A percentile compares a stretch with the other conserved stretches of the same genome.
Conservation (phyloP, 1,284 basidiomycete species). For the Amylostereum chailletii region DNA sequence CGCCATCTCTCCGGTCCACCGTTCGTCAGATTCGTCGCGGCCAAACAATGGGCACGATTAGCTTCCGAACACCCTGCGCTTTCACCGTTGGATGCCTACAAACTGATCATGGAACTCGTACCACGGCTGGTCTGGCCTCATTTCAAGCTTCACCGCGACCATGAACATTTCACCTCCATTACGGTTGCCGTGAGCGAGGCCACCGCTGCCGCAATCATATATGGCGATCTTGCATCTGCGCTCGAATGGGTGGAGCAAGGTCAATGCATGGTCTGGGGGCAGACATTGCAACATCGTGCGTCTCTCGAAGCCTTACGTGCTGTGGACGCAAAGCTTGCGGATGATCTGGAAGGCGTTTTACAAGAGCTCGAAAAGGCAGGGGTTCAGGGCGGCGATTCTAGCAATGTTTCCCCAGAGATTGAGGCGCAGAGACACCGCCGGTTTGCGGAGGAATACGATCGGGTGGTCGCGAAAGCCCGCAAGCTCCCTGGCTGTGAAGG, state of each 20-base stretch:
- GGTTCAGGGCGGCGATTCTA: too few species aligned
- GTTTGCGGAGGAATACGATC: conserved; percentile 1
- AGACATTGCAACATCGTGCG: neutral
- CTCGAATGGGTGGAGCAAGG: neutral
- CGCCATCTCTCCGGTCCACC: neutral
- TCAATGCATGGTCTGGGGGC: neutral
- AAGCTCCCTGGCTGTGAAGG: conserved; percentile 3
- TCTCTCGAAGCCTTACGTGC: neutral
- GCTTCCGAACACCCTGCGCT: too few species aligned
- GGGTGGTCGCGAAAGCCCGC: conserved; percentile 1
- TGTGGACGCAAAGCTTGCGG: too few species aligned
- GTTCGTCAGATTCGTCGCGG: neutral
- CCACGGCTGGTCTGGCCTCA: too few species aligned
- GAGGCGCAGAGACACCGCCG: neutral
- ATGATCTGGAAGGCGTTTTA: too few species aligned
- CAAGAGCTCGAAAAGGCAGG: too few species aligned
- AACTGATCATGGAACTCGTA: too few species aligned
- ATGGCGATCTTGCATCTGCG: neutral
- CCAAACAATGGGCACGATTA: too few species aligned
- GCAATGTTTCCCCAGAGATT: neutral
- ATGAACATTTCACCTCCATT: neutral
- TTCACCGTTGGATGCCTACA: neutral
- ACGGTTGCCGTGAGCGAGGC: neutral
- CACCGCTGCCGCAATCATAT: neutral
- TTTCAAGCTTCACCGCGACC: too few species aligned